A percentile compares a stretch with the other conserved stretches of the same genome.
phyloP scores from a whole-genome alignment of 768 basidiomycete species.

The Hydnomerulius pinastri region DNA sequence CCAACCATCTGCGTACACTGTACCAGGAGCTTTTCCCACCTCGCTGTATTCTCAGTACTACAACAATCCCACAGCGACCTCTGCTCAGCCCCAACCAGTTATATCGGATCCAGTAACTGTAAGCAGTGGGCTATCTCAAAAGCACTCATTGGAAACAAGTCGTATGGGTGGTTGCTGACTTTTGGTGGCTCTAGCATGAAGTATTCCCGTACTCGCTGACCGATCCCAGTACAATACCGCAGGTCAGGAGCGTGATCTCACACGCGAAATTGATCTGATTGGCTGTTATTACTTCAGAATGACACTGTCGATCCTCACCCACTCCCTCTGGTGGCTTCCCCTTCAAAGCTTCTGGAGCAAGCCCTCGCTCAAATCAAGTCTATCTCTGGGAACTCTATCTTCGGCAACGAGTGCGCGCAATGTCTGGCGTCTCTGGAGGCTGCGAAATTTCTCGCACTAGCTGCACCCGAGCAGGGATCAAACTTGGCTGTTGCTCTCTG shows the following conservation, averaged over 20 bases:
- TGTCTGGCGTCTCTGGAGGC: constrained; percentile 64
- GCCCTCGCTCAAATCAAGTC: constrained; percentile 61
- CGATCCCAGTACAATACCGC: constrained; percentile 58
- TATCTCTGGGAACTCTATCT: constrained; percentile 52
- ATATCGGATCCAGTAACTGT: constrained; percentile 73
- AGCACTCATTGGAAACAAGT: too few relatives aligned
- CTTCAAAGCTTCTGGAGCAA: constrained; percentile 46
- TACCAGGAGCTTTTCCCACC: constrained; percentile 65
- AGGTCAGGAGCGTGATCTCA: constrained; percentile 23
- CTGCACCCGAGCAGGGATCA: constrained; percentile 62
- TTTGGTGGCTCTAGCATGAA: constrained; percentile 44
- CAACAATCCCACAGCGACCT: constrained; percentile 72
- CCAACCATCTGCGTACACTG: constrained; percentile 44
- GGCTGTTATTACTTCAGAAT: constrained; percentile 32
- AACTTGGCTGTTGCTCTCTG: constrained; percentile 60
- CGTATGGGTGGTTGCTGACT: not conserved
- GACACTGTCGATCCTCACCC: constrained; percentile 66
- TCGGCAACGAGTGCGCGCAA: constrained; percentile 56
- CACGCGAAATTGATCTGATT: not conserved
- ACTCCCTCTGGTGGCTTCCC: constrained; percentile 57
- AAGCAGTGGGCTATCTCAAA: constrained; percentile 4
- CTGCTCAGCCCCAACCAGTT: constrained; percentile 74
- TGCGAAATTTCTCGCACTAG: constrained; percentile 65
- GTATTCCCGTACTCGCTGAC: constrained; percentile 65
- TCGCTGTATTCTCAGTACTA: constrained; percentile 65